Percentiles rank a stretch among this genome's conserved stretches.
Evolutionary conservation across 345 rosid genomes (phyloP).

Genomic region (Citrus hindsii): DNA sequence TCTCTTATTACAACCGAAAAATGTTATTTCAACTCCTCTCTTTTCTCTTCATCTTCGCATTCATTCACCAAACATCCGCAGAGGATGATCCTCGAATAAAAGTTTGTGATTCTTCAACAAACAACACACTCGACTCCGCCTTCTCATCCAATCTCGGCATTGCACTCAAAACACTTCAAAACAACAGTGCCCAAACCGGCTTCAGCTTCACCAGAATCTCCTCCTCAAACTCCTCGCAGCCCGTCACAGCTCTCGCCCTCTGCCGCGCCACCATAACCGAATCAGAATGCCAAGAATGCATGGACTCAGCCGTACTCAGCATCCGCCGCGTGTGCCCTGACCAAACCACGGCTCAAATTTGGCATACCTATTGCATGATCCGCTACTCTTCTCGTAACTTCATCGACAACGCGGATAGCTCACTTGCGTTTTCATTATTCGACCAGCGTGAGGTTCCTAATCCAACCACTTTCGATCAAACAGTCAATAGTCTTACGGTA

Average conservation of each 20-base stretch:
- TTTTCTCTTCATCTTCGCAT: neutral
- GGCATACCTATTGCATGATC: conserved; percentile 12
- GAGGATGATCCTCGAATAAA: neutral
- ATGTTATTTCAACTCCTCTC: neutral
- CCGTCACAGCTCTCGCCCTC: conserved; percentile 14
- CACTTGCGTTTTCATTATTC: neutral
- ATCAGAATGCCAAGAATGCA: conserved; percentile 11
- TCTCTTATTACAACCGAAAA: neutral
- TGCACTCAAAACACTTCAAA: conserved; percentile 7
- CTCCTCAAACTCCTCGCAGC: neutral
- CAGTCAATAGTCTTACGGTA: neutral
- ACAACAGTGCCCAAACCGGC: neutral
- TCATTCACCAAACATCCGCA: neutral
- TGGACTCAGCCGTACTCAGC: neutral
- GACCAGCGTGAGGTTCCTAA: neutral
- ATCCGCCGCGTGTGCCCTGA: neutral
- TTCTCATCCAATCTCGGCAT: neutral
- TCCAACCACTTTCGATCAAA: neutral
- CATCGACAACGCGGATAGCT: neutral
- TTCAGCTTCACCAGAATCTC: neutral
- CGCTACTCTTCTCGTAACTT: neutral
- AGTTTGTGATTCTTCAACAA: neutral
- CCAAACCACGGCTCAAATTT: conserved; percentile 1
- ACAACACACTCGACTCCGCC: neutral
- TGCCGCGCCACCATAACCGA: conserved; percentile 5